phyloP scores from a whole-genome alignment of 306 rosid genomes.

The Fragaria vesca region DNA sequence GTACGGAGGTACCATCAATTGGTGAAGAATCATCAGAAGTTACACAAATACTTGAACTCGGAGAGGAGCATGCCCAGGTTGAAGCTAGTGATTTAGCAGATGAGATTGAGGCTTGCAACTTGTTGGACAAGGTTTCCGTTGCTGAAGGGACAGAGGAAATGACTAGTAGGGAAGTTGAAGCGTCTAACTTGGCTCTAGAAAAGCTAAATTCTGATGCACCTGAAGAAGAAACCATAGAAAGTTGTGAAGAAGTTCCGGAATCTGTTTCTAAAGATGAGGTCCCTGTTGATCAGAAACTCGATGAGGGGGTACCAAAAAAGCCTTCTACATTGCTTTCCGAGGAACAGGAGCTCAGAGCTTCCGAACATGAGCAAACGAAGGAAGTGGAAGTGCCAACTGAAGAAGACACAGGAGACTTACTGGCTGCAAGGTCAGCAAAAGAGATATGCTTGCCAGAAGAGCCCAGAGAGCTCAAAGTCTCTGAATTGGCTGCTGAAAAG shows the following conservation, averaged over 20 bases:
- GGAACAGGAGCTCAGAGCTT: conserved; percentile 1
- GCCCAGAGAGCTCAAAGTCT: conserved; percentile 8
- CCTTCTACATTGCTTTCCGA: conserved; percentile 12
- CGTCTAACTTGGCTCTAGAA: not conserved
- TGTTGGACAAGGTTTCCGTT: not conserved
- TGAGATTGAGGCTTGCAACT: not conserved
- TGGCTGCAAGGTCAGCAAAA: conserved; percentile 2
- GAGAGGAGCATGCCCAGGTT: conserved; percentile 9
- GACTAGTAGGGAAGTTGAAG: not conserved
- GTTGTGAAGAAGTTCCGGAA: not conserved
- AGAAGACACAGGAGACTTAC: not conserved
- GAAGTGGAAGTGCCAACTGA: conserved; percentile 4
- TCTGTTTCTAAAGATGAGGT: conserved; percentile 8
- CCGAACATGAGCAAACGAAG: conserved; percentile 10
- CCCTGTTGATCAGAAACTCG: conserved; percentile 8
- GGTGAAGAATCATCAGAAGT: conserved; percentile 12
- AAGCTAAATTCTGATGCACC: not conserved
- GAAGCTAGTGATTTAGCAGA: conserved; percentile 9
- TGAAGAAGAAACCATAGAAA: not conserved
- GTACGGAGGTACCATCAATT: not conserved
- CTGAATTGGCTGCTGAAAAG: conserved; percentile 15
- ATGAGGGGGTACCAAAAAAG: not conserved
- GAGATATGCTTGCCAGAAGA: conserved; percentile 25
- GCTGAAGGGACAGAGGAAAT: not conserved
- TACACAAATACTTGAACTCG: conserved; percentile 13